These are phyloP conservation scores for Leishmania martiniquensis DNA, from an alignment of 208 protist species.

Conservation along the genomic window DNA sequence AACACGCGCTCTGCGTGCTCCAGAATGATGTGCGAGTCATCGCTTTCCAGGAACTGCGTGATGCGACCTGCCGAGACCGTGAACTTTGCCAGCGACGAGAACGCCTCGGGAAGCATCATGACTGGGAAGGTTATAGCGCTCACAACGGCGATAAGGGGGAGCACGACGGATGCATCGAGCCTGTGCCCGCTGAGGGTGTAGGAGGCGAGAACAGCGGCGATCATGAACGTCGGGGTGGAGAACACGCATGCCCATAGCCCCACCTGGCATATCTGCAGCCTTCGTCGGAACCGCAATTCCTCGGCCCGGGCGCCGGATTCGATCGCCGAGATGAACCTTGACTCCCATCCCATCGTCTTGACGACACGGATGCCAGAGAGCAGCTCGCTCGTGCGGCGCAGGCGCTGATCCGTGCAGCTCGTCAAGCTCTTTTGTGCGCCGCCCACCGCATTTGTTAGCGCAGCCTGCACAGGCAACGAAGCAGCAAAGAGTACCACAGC, in stretches of 20 bases:
- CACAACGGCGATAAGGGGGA: constrained; percentile 81
- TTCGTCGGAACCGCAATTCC: constrained; percentile 42
- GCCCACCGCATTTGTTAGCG: constrained; percentile 39
- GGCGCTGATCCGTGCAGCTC: constrained; percentile 74
- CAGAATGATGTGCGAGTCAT: constrained; percentile 35
- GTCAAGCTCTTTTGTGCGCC: constrained; percentile 26
- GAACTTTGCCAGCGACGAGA: constrained; percentile 64
- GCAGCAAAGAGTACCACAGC: constrained; percentile 67
- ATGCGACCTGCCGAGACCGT: constrained; percentile 75
- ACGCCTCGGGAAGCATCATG: constrained; percentile 69
- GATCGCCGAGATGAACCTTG: constrained; percentile 46
- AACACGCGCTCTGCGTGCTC: constrained; percentile 6
- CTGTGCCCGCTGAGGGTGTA: constrained; percentile 48
- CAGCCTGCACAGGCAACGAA: constrained; percentile 68
- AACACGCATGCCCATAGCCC: constrained; percentile 43
- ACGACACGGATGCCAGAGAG: constrained; percentile 89
- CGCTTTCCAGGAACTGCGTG: constrained; percentile 64
- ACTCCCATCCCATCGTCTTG: constrained; percentile 95
- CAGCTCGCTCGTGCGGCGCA: constrained; percentile 92
- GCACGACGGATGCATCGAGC: constrained; percentile 76
- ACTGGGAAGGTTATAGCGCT: constrained; percentile 78
- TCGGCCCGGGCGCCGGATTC: constrained; percentile 33
- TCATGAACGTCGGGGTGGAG: constrained; percentile 53
- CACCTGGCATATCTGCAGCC: constrained; percentile 30
- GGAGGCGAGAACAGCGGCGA: constrained; percentile 41